Conservation (phyloP, 306 rosid species). For the Cicer pinnatifidum region DNA sequence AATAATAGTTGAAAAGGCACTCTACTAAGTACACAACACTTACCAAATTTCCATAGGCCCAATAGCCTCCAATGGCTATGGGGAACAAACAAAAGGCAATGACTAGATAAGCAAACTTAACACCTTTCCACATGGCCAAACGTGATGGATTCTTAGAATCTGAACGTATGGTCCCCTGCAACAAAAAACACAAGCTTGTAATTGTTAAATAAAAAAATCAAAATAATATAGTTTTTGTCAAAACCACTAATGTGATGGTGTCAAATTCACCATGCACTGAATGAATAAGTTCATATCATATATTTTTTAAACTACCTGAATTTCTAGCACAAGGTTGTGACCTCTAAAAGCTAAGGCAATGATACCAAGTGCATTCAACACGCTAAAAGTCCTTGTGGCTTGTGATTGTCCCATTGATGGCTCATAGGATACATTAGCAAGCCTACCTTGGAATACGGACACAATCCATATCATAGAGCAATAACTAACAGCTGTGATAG, state of each 20-base stretch:
- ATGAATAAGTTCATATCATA: not conserved
- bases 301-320: constrained; percentile 54
- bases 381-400: constrained; percentile 41
- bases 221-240: not conserved
- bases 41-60: constrained; percentile 75
- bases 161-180: constrained; percentile 78
- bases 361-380: constrained; percentile 69
- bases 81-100: constrained; percentile 77
- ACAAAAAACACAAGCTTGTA: constrained; percentile 8
- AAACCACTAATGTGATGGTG: too few relatives aligned
- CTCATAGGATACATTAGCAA: constrained; percentile 45
- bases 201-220: not conserved
- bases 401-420: constrained; percentile 48
- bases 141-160: constrained; percentile 61
- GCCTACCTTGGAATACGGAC: constrained; percentile 55
- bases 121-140: constrained; percentile 79
- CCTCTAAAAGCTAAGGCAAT: constrained; percentile 81
- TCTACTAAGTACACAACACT: constrained; percentile 19
- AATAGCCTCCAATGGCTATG: constrained; percentile 69
- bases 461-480: constrained; percentile 64
- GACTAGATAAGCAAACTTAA: constrained; percentile 60
- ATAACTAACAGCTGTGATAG: constrained; percentile 62
- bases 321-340: constrained; percentile 80
- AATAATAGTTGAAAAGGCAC: not conserved
- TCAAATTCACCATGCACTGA: too few relatives aligned